phyloP scores from a whole-genome alignment of 495 filamentous ascomycete genomes.

The Lichina pygmaea region DNA sequence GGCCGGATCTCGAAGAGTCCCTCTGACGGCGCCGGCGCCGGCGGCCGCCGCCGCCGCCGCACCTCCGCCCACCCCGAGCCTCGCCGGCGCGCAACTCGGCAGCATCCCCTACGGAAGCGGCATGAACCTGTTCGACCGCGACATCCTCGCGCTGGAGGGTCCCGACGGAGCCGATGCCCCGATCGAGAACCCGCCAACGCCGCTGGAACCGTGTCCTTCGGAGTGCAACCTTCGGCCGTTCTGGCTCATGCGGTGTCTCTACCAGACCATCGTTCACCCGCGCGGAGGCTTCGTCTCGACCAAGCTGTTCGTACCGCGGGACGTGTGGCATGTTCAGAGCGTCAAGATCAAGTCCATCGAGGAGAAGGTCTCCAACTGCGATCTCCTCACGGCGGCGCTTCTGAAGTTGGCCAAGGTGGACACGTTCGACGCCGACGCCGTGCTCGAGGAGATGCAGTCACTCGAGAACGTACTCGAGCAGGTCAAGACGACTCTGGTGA shows the following conservation, averaged over 20 bases:
- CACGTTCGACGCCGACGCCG: constrained; percentile 65
- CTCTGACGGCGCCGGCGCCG: neutral
- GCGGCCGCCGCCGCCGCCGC: neutral
- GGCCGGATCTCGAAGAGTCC: constrained; percentile 11
- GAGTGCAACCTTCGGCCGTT: constrained; percentile 71
- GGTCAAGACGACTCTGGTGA: constrained; percentile 44
- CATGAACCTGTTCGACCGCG: constrained; percentile 58
- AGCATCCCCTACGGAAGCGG: constrained; percentile 27
- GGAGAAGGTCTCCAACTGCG: constrained; percentile 86
- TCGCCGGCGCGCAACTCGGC: constrained; percentile 6
- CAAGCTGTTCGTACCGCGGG: constrained; percentile 70
- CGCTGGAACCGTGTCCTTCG: constrained; percentile 76
- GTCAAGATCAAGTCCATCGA: constrained; percentile 77
- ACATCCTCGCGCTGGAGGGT: constrained; percentile 47
- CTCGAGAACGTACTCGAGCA: constrained; percentile 71
- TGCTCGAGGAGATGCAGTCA: constrained; percentile 87
- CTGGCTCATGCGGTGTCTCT: constrained; percentile 85
- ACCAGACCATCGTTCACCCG: constrained; percentile 76
- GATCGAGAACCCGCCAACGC: constrained; percentile 30
- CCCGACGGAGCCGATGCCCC: constrained; percentile 38
- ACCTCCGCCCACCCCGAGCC: neutral
- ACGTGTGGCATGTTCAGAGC: constrained; percentile 82
- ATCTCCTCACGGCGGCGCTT: constrained; percentile 72
- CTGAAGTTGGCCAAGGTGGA: constrained; percentile 62
- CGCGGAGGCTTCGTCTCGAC: constrained; percentile 78